Evolutionary conservation across 2,329 filamentous ascomycete species (phyloP), one percentile per base, ranked within the genome.

Genomic region (Colletotrichum spaethianum): DNA sequence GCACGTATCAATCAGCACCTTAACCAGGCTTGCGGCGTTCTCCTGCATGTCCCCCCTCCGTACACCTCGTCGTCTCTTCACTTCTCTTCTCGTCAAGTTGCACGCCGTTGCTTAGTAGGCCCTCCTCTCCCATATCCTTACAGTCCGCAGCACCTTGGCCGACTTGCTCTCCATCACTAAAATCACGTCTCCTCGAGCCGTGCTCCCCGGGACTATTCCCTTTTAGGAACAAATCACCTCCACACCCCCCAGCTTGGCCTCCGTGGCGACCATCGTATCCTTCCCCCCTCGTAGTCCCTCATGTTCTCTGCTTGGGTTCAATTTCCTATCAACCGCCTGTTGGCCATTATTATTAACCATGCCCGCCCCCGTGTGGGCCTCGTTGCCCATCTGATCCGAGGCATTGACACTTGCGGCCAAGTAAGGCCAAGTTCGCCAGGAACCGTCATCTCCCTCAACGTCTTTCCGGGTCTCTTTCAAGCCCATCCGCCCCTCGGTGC

Each of bases 251-350:
- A 65, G 57, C 65, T 63, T 60, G 57, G 69, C 65, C 55, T 63
- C 69, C 65, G 33, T 57, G 20, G 31, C 14, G 33, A 46, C 50
- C 46, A 46, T 69, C 65, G 69, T 63, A 71, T 68, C 64, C n/a
- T n/a, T n/a, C n/a, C n/a, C n/a, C 33, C 33, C 63, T 59, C 52
- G 59, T 69, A 57, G 33, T 69, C 52, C 36, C 50, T 63, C 56
- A 53, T 52, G 42, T 46, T 16, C n/a, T 72, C 52, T 63, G 69
- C 69, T 63, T 72, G 69, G 36, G 40, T 40, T 69, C 69, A 72
- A 72, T 72, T 72, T 72, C 69, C 65, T 38, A 33, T 61, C 48
- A 26, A 50, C 53, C 69, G 63, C 33, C 48, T 59, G 52, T 72
- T 63, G 65, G 57, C 57, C 65, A 69, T 72, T 50, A 33, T 55